Evolutionary conservation across 202 grass and related monocot genomes (phyloP).

Genomic region (Panicum hallii): DNA sequence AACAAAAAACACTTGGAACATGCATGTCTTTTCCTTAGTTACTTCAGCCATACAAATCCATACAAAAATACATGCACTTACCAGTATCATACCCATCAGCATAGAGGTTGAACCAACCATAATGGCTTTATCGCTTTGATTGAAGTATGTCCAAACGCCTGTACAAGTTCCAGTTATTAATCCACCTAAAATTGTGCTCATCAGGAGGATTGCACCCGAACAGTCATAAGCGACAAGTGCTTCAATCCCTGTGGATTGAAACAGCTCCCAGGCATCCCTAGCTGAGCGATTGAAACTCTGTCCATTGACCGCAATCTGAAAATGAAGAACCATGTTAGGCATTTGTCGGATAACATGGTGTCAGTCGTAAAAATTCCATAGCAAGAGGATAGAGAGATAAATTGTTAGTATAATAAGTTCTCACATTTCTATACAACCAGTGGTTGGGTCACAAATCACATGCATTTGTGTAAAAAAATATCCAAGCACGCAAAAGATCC

Average conservation of each 20-base stretch:
- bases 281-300: slow-evolving; percentile 93
- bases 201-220: slow-evolving; percentile 95
- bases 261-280: slow-evolving; percentile 97
- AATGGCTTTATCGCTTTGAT: slow-evolving; percentile 80
- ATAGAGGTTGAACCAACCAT: slow-evolving; percentile 92
- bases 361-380: neutral
- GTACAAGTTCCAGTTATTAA: slow-evolving; percentile 90
- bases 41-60: neutral
- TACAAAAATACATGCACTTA: slow-evolving; percentile 50
- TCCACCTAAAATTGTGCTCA: slow-evolving; percentile 89
- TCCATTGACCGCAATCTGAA: slow-evolving; percentile 89
- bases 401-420: neutral
- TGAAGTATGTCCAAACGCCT: slow-evolving; percentile 90
- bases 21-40: neutral
- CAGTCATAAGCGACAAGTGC: slow-evolving; percentile 97
- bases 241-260: slow-evolving; percentile 96
- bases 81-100: slow-evolving; percentile 98
- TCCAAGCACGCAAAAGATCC: neutral
- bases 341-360: neutral
- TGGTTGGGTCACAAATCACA: neutral
- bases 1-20: neutral
- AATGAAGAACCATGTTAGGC: slow-evolving; percentile 33
- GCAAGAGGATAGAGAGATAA: neutral
- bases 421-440: slow-evolving; percentile 11
- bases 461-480: slow-evolving; percentile 20